These are phyloP conservation scores for Aphanomyces invadans DNA, from an alignment of 352 stramenopile species.

Conservation along the genomic window DNA sequence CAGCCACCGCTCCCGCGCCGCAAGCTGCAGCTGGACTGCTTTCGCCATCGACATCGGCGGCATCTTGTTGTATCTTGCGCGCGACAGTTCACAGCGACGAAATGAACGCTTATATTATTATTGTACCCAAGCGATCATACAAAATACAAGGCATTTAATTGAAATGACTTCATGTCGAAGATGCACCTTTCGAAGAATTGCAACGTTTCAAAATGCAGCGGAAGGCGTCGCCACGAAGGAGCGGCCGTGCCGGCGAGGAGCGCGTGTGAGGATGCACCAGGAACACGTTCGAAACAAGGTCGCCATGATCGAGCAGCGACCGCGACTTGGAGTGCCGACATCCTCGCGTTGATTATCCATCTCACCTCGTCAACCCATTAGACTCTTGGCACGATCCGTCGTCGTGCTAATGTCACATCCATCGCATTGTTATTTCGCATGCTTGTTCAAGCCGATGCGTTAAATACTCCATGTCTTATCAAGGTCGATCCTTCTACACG, in stretches of 20 bases:
- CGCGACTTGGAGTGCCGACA: too few relatives aligned
- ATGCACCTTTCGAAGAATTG: neutral
- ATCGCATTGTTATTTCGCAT: neutral
- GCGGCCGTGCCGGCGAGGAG: too few relatives aligned
- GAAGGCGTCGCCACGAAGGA: too few relatives aligned
- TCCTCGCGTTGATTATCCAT: neutral
- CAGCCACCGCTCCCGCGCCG: conserved; percentile 44
- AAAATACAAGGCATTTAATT: too few relatives aligned
- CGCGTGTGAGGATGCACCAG: too few relatives aligned
- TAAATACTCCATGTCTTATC: conserved; percentile 10
- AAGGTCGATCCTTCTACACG: conserved; percentile 18
- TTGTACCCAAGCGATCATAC: too few relatives aligned
- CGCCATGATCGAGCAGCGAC: too few relatives aligned
- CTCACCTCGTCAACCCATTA: too few relatives aligned
- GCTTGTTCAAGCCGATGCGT: neutral
- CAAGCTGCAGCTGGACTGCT: neutral
- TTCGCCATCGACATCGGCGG: neutral
- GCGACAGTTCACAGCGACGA: neutral
- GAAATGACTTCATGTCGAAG: neutral
- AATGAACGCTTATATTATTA: too few relatives aligned
- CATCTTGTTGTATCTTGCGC: neutral
- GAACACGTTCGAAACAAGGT: too few relatives aligned
- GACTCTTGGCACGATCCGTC: too few relatives aligned
- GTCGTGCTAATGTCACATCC: neutral
- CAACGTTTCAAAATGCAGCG: too few relatives aligned